Conservation (phyloP, 78 protist genomes). For the Dictyostelium intermedium region DNA sequence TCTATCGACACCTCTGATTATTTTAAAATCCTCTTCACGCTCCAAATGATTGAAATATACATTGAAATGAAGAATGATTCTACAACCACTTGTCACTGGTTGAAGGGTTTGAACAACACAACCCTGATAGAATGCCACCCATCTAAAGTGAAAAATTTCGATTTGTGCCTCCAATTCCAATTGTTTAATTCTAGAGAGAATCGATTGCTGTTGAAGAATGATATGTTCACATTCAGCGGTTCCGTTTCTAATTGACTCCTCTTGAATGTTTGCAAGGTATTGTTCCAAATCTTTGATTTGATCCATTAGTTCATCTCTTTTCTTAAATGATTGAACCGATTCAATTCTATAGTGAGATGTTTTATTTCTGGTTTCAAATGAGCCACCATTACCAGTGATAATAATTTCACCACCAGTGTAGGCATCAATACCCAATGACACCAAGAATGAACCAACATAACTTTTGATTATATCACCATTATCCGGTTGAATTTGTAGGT, state of each 20-base stretch:
- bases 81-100: not conserved
- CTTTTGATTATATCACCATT: not conserved
- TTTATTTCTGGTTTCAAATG: not conserved
- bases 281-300: not conserved
- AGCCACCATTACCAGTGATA: not conserved
- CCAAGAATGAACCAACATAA: not conserved
- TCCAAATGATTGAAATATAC: not conserved
- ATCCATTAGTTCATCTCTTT: not conserved
- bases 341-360: not conserved
- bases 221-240: not conserved
- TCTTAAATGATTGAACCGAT: not conserved
- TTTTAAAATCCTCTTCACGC: not conserved
- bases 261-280: not conserved
- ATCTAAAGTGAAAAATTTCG: not conserved
- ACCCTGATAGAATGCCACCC: not conserved
- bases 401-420: not conserved
- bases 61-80: not conserved
- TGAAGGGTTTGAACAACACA: not conserved
- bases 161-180: not conserved
- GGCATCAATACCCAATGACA: not conserved
- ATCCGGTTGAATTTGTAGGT: not conserved
- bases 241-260: not conserved
- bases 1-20: not conserved
- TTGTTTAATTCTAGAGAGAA: not conserved
- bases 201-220: not conserved